These are phyloP conservation scores for Ceratobasidium sp. DNA, from an alignment of 1,284 basidiomycete genomes.

Conservation along the genomic window DNA sequence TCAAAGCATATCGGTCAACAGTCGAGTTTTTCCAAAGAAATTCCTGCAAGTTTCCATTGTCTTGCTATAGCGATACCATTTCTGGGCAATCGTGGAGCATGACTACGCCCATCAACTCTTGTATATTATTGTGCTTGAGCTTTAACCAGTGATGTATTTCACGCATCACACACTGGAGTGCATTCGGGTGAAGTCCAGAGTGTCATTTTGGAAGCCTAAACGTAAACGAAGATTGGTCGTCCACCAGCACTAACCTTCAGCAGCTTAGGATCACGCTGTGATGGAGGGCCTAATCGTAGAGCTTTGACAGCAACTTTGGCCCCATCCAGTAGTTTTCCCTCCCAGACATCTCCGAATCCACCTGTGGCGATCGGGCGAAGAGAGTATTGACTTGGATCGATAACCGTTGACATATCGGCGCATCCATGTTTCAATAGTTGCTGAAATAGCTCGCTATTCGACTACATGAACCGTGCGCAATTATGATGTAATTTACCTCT, in stretches of 20 bases:
- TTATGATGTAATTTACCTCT: not conserved
- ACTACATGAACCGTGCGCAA: not conserved
- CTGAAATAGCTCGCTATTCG: not conserved
- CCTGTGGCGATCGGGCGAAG: not conserved
- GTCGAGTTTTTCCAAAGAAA: not conserved
- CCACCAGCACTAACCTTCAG: not conserved
- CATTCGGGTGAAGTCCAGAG: not conserved
- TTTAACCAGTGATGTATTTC: not conserved
- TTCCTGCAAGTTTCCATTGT: not conserved
- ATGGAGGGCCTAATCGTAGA: not conserved
- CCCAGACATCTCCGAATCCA: not conserved
- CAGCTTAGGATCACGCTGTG: not conserved
- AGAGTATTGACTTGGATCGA: not conserved
- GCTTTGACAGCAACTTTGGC: not conserved
- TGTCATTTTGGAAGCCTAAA: not conserved
- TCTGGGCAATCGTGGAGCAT: not conserved
- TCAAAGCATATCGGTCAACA: not conserved
- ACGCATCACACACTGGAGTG: not conserved
- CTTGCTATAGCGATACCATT: not conserved
- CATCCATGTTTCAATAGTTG: not conserved
- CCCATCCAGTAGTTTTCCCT: not conserved
- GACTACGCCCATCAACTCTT: not conserved
- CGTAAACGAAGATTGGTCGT: not conserved
- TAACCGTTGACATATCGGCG: not conserved
- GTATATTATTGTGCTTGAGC: not conserved